These are phyloP conservation scores for Helichrysum umbraculigerum DNA, from an alignment of 129 eudicot species.

Conservation along the genomic window DNA sequence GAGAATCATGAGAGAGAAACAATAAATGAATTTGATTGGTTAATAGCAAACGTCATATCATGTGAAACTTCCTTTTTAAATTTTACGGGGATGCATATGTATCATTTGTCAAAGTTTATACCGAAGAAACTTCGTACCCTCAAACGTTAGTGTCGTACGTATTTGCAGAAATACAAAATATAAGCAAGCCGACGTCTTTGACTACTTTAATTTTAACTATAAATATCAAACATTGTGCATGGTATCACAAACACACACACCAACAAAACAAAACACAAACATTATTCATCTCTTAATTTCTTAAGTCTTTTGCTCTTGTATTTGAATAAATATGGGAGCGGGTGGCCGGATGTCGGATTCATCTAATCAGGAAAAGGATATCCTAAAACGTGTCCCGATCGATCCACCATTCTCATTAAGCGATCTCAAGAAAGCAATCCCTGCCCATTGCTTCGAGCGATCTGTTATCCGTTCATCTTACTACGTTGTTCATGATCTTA, in stretches of 20 bases:
- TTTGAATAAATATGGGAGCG: neutral
- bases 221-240: neutral
- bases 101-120: too few species aligned
- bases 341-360: constrained; percentile 11
- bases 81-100: too few species aligned
- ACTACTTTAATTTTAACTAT: neutral
- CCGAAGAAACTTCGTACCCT: neutral
- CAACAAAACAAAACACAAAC: neutral
- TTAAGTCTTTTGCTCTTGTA: neutral
- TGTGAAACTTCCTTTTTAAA: too few species aligned
- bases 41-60: too few species aligned
- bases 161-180: neutral
- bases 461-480: neutral
- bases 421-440: neutral
- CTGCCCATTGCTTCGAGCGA: neutral
- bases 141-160: too few species aligned
- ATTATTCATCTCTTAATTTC: neutral
- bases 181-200: neutral
- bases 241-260: neutral
- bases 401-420: neutral
- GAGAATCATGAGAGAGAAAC: too few species aligned
- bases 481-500: neutral
- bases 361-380: neutral
- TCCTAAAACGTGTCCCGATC: neutral
- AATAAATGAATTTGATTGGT: too few species aligned